Evolutionary conservation across 352 stramenopile genomes (phyloP).

Genomic region (Elongisporangium senticosum): DNA sequence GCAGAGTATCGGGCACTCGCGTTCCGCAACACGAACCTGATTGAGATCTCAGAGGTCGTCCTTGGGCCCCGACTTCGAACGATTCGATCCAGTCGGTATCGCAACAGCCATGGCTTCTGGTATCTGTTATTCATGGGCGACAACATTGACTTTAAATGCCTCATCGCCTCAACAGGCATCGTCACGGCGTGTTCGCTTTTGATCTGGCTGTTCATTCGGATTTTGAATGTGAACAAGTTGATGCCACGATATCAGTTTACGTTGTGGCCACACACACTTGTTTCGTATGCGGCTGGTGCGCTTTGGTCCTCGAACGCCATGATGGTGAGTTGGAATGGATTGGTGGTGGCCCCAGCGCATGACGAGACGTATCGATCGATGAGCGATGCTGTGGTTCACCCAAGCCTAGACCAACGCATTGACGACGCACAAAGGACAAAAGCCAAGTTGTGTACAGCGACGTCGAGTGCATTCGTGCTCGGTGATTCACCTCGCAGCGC

Average conservation of each 20-base stretch:
- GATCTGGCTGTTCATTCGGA: too few relatives aligned
- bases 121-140: not conserved
- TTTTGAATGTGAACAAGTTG: too few relatives aligned
- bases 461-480: not conserved
- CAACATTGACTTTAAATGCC: conserved; percentile 1
- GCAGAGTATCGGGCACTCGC: conserved; percentile 6
- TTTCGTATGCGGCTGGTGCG: too few relatives aligned
- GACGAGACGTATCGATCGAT: too few relatives aligned
- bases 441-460: not conserved
- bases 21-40: conserved; percentile 6
- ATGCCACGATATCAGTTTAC: too few relatives aligned
- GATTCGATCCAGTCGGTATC: not conserved
- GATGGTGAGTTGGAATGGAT: too few relatives aligned
- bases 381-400: not conserved
- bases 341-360: too few relatives aligned
- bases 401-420: not conserved
- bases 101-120: not conserved
- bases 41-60: conserved; percentile 1
- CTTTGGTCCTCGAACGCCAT: too few relatives aligned
- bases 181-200: not conserved
- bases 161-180: not conserved
- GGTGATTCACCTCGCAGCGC: not conserved
- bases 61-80: not conserved
- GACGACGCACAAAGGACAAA: too few relatives aligned
- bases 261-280: too few relatives aligned